Conservation (phyloP, 2,329 filamentous ascomycete genomes). For the Diaporthe citrichinensis region DNA sequence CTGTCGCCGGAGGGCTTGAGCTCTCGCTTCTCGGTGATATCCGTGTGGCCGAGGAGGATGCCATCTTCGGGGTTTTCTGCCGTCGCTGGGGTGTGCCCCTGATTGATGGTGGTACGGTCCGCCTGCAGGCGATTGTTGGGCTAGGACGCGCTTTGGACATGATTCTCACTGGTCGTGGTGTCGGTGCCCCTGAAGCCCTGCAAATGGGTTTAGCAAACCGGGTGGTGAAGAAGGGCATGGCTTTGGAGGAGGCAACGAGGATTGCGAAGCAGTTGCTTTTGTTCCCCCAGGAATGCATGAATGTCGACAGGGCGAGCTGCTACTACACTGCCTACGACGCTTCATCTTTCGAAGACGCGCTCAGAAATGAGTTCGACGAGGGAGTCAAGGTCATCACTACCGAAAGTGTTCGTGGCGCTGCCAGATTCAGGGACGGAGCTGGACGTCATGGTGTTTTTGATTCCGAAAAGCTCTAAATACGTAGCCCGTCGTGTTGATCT, state of each 20-base stretch:
- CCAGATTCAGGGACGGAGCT: not conserved
- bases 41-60: not conserved
- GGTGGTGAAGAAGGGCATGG: not conserved
- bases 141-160: not conserved
- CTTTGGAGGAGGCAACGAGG: not conserved
- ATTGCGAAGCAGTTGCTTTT: not conserved
- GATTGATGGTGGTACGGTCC: not conserved
- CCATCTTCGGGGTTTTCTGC: not conserved
- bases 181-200: not conserved
- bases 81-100: not conserved
- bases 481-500: no score
- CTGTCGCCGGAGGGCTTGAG: not conserved
- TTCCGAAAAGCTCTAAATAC: not conserved
- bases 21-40: not conserved
- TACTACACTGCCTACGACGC: not conserved
- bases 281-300: not conserved
- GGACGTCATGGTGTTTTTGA: not conserved
- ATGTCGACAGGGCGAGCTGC: not conserved
- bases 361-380: not conserved
- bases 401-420: not conserved
- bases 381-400: not conserved
- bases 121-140: not conserved
- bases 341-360: not conserved
- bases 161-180: not conserved
- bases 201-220: not conserved